Evolutionary conservation across 73 alveolate species (phyloP), one percentile per base, ranked within the genome.

Genomic region (Tetrahymena thermophila): DNA sequence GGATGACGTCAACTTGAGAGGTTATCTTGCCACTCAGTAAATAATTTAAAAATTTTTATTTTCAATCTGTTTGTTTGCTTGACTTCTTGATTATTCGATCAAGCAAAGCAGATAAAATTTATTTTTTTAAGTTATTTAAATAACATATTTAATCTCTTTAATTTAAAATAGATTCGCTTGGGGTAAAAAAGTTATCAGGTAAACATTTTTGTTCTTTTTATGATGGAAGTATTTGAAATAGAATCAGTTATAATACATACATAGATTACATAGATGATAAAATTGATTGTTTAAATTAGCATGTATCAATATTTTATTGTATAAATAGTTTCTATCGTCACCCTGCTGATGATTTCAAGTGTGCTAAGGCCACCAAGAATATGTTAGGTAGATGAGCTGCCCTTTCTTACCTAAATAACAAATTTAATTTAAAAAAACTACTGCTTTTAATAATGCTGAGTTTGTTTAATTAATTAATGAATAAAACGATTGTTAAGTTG

Each of bases 341-440:
- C 93, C 97, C 97, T 34, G 55, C 95, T 95, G 97, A 95, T 95
- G 97, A 95, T 44, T 95, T 95, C 95, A 95, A 95, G 56, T 94
- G 95, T 95, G 97, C 97, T 34, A 95, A 94, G 94, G 95, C 95
- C 56, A 95, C 97, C 94, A 95, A 95, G 85, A 95, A 95, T 56
- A 95, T 95, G 58, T 95, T 95, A 95, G 97, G 97, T 85, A 95
- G 97, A 95, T 95, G 97, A 95, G 15, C 89, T 25, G 89, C 40
- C 13, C 4, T 71, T 71, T 5, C 4, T 71, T 71, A 25, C 31
- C 83, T 50, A 31, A 71, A 71, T 31, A 28, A 28, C 89, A 19
- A 71, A 71, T 28, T 71, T 71, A 71, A 71, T 71, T 71, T 71
- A 71, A 71, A 21, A 56, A 71, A 71, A 71, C 37, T 28, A 34